Evolutionary conservation across 2,329 filamentous ascomycete genomes (phyloP).

Genomic region (Alternaria sp.): DNA sequence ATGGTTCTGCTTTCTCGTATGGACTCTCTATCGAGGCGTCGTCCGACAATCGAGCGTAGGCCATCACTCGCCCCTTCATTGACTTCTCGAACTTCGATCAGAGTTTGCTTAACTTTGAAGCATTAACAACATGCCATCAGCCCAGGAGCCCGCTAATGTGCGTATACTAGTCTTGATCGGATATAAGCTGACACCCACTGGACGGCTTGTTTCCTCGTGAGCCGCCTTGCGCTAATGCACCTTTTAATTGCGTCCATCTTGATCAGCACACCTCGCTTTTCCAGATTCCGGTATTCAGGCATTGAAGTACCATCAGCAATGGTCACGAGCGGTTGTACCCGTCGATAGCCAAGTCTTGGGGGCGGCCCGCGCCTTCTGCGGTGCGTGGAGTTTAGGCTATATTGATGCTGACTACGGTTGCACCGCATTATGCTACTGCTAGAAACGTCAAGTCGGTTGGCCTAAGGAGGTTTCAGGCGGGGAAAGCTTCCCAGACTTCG

Average conservation of each 20-base stretch:
- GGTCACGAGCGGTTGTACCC: background rate
- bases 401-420: slow-evolving; percentile 4
- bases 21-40: background rate
- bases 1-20: background rate
- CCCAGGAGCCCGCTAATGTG: no score
- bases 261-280: background rate
- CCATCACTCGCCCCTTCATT: background rate
- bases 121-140: background rate
- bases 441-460: background rate
- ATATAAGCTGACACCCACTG: slow-evolving; percentile 3
- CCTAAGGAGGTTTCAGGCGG: background rate
- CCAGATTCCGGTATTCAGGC: background rate
- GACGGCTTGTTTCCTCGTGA: background rate
- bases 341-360: background rate
- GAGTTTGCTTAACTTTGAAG: background rate
- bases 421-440: background rate
- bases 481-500: background rate
- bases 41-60: slow-evolving; percentile 2
- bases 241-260: background rate
- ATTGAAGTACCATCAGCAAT: slow-evolving; percentile 1
- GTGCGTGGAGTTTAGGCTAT: slow-evolving; percentile 10
- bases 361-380: slow-evolving; percentile 1
- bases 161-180: background rate
- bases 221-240: background rate
- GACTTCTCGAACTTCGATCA: background rate